Percentiles rank a stretch among this genome's conserved stretches.
These are phyloP conservation scores for Pythium chondricola DNA, from an alignment of 352 stramenopile species.

Conservation along the genomic window DNA sequence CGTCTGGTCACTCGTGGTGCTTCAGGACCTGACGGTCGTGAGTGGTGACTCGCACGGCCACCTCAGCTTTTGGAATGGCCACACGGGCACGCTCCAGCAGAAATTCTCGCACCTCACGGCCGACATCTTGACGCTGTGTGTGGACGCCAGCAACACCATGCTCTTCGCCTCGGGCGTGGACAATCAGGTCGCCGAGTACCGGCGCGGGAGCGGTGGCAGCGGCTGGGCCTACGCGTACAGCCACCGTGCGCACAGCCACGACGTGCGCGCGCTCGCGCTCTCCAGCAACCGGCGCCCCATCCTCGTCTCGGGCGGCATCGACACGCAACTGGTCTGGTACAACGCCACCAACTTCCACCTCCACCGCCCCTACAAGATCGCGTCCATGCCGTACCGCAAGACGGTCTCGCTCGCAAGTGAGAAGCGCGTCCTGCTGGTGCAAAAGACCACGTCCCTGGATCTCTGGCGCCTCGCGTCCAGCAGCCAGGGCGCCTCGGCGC, in stretches of 20 bases:
- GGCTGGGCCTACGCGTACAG: constrained; percentile 83
- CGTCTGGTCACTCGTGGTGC: constrained; percentile 87
- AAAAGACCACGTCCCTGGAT: constrained; percentile 65
- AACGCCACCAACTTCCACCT: constrained; percentile 76
- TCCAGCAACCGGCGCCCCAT: constrained; percentile 43
- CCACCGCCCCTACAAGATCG: constrained; percentile 81
- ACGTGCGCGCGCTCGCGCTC: constrained; percentile 84
- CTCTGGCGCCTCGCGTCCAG: constrained; percentile 56
- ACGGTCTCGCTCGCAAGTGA: constrained; percentile 59
- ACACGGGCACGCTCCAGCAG: constrained; percentile 87
- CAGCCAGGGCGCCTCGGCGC: constrained; percentile 18
- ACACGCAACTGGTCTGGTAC: constrained; percentile 94
- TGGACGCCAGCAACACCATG: constrained; percentile 79
- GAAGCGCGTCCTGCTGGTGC: constrained; percentile 66
- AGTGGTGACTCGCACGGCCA: constrained; percentile 90
- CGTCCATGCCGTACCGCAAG: constrained; percentile 81
- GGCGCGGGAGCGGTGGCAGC: constrained; percentile 37
- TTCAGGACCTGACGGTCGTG: constrained; percentile 90
- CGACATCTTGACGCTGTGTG: constrained; percentile 86
- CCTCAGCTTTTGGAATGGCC: constrained; percentile 91
- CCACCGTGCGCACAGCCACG: constrained; percentile 87
- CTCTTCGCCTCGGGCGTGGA: constrained; percentile 92
- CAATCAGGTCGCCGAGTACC: constrained; percentile 88
- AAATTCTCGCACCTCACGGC: constrained; percentile 90
- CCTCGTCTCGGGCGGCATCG: constrained; percentile 89